These are phyloP conservation scores for Staphylotrichum tortipilum DNA, from an alignment of 495 filamentous ascomycete species.

Conservation along the genomic window DNA sequence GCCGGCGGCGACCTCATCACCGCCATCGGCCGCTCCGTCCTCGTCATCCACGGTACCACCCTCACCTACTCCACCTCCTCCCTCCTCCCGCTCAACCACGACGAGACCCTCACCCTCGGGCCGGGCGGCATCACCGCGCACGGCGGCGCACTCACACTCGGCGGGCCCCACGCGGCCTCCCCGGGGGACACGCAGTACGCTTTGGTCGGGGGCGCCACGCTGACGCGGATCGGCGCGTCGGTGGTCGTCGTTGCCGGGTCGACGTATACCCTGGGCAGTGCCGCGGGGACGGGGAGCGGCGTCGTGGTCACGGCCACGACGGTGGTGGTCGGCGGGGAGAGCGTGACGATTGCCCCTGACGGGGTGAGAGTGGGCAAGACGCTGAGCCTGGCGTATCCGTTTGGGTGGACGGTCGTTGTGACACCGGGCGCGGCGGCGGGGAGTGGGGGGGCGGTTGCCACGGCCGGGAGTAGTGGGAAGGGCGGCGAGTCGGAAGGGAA, in stretches of 20 bases:
- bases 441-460: not conserved
- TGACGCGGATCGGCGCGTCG: conserved; percentile 41
- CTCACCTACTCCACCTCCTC: conserved; percentile 31
- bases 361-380: conserved; percentile 37
- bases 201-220: conserved; percentile 39
- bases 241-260: conserved; percentile 40
- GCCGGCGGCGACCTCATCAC: conserved; percentile 40
- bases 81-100: no score
- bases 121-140: conserved; percentile 31
- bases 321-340: conserved; percentile 35
- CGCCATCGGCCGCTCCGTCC: conserved; percentile 33
- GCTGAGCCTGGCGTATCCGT: conserved; percentile 34
- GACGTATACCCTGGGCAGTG: conserved; percentile 41
- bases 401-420: conserved; percentile 35
- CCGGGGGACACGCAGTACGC: conserved; percentile 30
- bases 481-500: not conserved
- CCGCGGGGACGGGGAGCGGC: conserved; percentile 20
- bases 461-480: no score
- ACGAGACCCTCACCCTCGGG: conserved; percentile 14
- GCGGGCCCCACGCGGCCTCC: conserved; percentile 24
- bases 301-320: no score
- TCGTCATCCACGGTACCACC: conserved; percentile 37
- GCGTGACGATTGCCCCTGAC: conserved; percentile 36
- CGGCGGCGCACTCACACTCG: conserved; percentile 37
- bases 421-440: conserved; percentile 14